These are phyloP conservation scores for Ceratocystis eucalypticola DNA, from an alignment of 2,329 filamentous ascomycete genomes.

Conservation along the genomic window DNA sequence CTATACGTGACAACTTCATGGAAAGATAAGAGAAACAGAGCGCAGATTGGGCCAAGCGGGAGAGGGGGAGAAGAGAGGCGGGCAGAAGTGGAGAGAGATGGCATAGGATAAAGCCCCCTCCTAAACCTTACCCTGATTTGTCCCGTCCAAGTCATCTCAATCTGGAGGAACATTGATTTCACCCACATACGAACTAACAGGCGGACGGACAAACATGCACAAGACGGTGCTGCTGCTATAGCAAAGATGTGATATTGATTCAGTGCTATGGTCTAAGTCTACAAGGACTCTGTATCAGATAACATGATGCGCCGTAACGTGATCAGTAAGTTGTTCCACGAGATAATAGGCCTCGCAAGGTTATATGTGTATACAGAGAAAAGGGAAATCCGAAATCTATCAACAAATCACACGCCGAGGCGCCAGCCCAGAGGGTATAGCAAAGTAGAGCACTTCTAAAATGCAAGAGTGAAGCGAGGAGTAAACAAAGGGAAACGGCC, in stretches of 20 bases:
- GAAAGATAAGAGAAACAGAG: conserved; percentile 4
- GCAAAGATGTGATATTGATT: neutral
- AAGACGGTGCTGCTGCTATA: neutral
- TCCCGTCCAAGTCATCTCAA: neutral
- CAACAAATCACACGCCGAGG: neutral
- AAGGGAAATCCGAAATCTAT: conserved; percentile 5
- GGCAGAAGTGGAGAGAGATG: neutral
- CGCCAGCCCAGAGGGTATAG: neutral
- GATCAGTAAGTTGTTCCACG: neutral
- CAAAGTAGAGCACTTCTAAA: conserved; percentile 4
- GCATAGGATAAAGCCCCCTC: neutral
- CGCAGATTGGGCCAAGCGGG: neutral
- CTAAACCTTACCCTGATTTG: neutral
- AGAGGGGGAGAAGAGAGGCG: neutral
- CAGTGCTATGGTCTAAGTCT: conserved; percentile 1
- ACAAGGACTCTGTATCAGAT: neutral
- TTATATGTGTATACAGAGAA: neutral
- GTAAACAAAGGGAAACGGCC: neutral
- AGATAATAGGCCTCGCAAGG: neutral
- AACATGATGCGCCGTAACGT: neutral
- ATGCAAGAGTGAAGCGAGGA: conserved; percentile 21
- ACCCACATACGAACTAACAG: no score
- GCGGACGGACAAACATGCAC: neutral
- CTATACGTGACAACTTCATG: neutral
- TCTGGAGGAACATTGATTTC: neutral